Percentiles rank a stretch among this genome's conserved stretches.
These are phyloP conservation scores for Trichophaea hybrida DNA, from an alignment of 2,329 filamentous ascomycete genomes.

Conservation along the genomic window DNA sequence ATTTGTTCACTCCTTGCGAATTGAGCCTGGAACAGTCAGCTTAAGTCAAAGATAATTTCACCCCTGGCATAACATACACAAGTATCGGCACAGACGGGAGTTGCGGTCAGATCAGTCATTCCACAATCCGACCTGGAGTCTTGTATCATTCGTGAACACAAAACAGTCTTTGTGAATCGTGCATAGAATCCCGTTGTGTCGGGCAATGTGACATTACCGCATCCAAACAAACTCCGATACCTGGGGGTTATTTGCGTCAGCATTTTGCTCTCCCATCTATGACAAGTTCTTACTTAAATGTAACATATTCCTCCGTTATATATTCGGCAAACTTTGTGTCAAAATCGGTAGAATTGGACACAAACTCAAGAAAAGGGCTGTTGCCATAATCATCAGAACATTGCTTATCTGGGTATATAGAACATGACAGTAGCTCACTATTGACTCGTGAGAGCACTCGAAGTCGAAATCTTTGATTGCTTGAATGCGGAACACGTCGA, in stretches of 20 bases:
- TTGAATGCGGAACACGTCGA: conserved; percentile 32
- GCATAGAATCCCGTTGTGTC: conserved; percentile 77
- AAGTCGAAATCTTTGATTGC: conserved; percentile 32
- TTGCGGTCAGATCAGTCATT: conserved; percentile 48
- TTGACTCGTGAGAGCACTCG: conserved; percentile 26
- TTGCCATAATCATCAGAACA: conserved; percentile 15
- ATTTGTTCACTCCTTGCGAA: conserved; percentile 80
- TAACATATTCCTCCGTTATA: conserved; percentile 58
- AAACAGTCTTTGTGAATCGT: conserved; percentile 76
- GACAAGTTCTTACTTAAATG: conserved; percentile 52
- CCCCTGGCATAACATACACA: conserved; percentile 44
- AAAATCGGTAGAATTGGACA: conserved; percentile 62
- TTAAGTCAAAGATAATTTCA: conserved; percentile 16
- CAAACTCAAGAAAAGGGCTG: conserved; percentile 74
- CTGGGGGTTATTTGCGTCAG: conserved; percentile 36
- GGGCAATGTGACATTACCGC: conserved; percentile 51
- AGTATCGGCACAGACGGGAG: conserved; percentile 74
- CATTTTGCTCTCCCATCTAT: background rate
- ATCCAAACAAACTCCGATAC: conserved; percentile 70
- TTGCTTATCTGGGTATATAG: conserved; percentile 25
- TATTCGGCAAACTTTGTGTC: conserved; percentile 61
- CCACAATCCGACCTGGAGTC: conserved; percentile 61
- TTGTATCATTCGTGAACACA: conserved; percentile 90
- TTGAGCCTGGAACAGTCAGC: conserved; percentile 44
- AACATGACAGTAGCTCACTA: conserved; percentile 25